Base-by-base conservation (phyloP, 441 rosid genomes). In the Euphorbia schlechtendalii region DNA sequence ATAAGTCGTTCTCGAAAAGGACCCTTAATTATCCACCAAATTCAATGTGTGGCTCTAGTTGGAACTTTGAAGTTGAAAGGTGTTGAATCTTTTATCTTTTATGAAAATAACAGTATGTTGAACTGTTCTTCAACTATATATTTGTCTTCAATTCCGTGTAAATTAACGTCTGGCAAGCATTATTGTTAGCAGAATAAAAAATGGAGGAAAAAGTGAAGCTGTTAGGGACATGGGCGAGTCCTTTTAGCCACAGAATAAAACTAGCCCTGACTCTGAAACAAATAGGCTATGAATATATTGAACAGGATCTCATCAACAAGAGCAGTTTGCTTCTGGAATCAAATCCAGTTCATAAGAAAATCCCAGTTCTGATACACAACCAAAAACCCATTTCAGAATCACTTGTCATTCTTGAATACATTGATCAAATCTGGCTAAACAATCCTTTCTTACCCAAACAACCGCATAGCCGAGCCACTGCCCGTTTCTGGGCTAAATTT, bases 251-350 rank as follows among this genome's bases (percentile, higher is more conserved):
- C 69, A 63, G 79, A 61, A 45, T 83, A 6, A 73, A 84, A 68
- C 57, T 78, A 15, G 86, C 81, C 32, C 74, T 81, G 22, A 83
- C 73, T 15, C 69, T 81, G 30, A 77, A 83, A 76, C 81, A 82
- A 4, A n/a, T 81, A 5, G 28, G 68, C 0, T 81, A 74, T 51
- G 75, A 81, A 2, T 81, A 74, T 69, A 38, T 74, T 8, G 78
- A 78, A 69, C 81, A 68, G 38, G 75, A 74, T 46, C 45, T 78
- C 48, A 32, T 18, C 51, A 68, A 78, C 75, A 84, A 76, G 56
- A 82, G 84, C 69, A 36, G 74, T 32, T n/a, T 60, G 59, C 81
- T 79, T 15, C 70, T 83, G 51, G n/a, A 64, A 13, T 73, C 67
- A 17, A 83, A 74, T 48, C 80, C 85, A 25, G 64, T 81, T 53